Evolutionary conservation across 306 rosid genomes (phyloP).

Genomic region (Vicia faba): DNA sequence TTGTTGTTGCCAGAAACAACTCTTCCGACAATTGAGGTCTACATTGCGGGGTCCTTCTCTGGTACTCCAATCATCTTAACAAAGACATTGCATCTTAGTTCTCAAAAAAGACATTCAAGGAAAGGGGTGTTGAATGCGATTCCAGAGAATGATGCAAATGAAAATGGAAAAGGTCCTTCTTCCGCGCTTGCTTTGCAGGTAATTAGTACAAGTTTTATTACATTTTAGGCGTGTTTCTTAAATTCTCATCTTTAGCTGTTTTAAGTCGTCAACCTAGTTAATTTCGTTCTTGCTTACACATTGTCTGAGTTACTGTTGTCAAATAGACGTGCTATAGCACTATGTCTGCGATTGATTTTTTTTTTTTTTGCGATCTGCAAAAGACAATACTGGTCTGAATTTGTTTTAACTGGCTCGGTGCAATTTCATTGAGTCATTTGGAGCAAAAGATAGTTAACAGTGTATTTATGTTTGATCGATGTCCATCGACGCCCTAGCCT

Average conservation of each 20-base stretch:
- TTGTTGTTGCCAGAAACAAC: conserved; percentile 46
- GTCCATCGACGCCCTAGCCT: background rate
- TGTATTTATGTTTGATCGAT: background rate
- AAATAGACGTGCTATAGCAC: background rate
- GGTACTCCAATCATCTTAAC: conserved; percentile 77
- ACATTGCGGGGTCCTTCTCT: conserved; percentile 70
- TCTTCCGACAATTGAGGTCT: conserved; percentile 71
- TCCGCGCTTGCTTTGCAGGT: conserved; percentile 60
- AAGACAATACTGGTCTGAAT: background rate
- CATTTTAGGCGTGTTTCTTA: conserved; percentile 11
- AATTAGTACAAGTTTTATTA: conserved; percentile 5
- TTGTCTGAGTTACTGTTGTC: background rate
- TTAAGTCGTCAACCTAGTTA: conserved; percentile 19
- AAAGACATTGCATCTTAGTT: conserved; percentile 55
- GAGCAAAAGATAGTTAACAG: conserved; percentile 16
- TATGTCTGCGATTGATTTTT: background rate
- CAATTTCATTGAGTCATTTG: conserved; percentile 25
- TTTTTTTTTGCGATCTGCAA: background rate
- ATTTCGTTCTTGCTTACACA: conserved; percentile 14
- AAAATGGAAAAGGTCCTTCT: conserved; percentile 48
- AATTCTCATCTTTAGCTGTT: background rate
- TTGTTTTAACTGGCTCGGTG: conserved; percentile 22
- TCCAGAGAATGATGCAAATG: conserved; percentile 65
- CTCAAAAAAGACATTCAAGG: conserved; percentile 55
- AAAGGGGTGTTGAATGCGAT: conserved; percentile 60